Evolutionary conservation across 1,139 yeast species (phyloP).

Genomic region (Arxiozyma slooffiae): DNA sequence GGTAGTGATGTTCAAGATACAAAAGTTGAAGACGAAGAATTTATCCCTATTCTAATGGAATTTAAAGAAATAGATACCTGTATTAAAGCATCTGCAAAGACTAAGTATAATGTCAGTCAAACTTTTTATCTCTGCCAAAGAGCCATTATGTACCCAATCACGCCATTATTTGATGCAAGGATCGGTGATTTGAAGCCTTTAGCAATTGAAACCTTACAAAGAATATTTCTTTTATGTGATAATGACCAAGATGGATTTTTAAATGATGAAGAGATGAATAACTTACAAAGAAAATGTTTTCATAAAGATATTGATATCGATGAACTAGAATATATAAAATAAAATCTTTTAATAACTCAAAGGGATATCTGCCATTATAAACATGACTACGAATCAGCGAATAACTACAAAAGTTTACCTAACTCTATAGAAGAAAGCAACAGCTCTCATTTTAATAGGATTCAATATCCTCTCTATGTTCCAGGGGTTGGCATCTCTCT

Average conservation of each 20-base stretch:
- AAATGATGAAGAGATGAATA: constrained; percentile 57
- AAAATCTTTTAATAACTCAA: constrained; percentile 25
- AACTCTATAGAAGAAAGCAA: neutral
- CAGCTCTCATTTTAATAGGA: neutral
- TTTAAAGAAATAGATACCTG: constrained; percentile 92
- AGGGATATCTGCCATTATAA: neutral
- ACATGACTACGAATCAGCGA: neutral
- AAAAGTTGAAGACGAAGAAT: constrained; percentile 50
- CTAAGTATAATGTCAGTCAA: constrained; percentile 70
- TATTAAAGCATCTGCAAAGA: constrained; percentile 75
- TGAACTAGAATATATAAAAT: constrained; percentile 44
- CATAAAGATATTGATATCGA: constrained; percentile 45
- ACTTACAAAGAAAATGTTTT: constrained; percentile 68
- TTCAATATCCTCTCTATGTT: constrained; percentile 12
- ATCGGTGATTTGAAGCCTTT: constrained; percentile 72
- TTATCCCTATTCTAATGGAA: constrained; percentile 76
- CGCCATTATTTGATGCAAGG: constrained; percentile 89
- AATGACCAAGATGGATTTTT: constrained; percentile 81
- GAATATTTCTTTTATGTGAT: constrained; percentile 80
- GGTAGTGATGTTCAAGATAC: constrained; percentile 20
- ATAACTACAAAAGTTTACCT: too few species aligned
- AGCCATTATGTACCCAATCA: constrained; percentile 85
- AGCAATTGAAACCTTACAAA: constrained; percentile 62
- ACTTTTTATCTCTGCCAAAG: constrained; percentile 88
- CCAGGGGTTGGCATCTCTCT: constrained; percentile 51